These are phyloP conservation scores for Sporothrix phasma DNA, from an alignment of 2,329 filamentous ascomycete genomes.

Conservation along the genomic window DNA sequence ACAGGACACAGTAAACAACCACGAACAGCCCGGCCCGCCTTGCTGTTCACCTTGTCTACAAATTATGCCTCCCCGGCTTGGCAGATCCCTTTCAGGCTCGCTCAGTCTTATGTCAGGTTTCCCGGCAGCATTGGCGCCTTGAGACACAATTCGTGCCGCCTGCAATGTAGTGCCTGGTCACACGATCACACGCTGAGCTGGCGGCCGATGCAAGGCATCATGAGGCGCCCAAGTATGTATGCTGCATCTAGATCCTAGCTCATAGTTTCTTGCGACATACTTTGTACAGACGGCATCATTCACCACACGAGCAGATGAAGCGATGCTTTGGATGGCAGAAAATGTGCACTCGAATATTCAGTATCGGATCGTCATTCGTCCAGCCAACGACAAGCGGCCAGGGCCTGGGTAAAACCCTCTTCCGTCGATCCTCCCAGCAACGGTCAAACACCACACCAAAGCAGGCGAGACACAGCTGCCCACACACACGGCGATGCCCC, in stretches of 20 bases:
- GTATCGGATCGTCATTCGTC: slow-evolving; percentile 1
- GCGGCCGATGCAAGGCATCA: no score
- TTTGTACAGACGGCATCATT: no score
- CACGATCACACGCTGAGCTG: not conserved
- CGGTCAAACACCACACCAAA: not conserved
- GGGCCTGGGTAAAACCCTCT: not conserved
- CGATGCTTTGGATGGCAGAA: not conserved
- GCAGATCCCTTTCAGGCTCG: not conserved
- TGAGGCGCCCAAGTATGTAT: no score
- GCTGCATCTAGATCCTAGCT: no score
- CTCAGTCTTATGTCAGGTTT: not conserved
- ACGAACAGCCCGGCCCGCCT: not conserved
- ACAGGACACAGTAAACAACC: no score
- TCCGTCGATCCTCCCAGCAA: not conserved
- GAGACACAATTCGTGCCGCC: not conserved
- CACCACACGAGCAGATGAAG: not conserved
- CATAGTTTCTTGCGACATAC: no score
- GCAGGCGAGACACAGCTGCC: not conserved
- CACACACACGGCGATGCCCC: slow-evolving; percentile 1
- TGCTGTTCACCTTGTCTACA: not conserved
- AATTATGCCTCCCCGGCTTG: slow-evolving; percentile 1
- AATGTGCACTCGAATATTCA: no score
- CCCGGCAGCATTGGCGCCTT: not conserved
- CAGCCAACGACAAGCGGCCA: slow-evolving; percentile 2
- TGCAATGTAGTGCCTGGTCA: not conserved